These are phyloP conservation scores for Pythium rishiriense DNA, from an alignment of 352 stramenopile species.

Conservation along the genomic window DNA sequence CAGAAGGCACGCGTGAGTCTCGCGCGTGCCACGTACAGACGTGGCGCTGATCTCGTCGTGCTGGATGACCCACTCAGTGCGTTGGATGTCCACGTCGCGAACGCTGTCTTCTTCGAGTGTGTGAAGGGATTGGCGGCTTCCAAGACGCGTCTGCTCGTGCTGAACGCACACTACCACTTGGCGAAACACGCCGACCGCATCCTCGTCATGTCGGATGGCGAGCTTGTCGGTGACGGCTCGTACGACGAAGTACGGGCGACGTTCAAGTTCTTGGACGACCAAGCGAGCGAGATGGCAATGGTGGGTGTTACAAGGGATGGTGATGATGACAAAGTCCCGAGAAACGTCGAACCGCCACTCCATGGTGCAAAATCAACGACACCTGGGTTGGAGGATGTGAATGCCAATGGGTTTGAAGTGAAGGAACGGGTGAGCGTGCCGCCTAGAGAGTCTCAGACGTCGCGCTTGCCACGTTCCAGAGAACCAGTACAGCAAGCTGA, in stretches of 20 bases:
- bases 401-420: too few species aligned
- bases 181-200: constrained; percentile 19
- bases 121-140: constrained; percentile 38
- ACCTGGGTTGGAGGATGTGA: too few species aligned
- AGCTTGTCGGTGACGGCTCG: constrained; percentile 42
- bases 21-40: constrained; percentile 30
- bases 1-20: constrained; percentile 34
- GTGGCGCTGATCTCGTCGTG: constrained; percentile 33
- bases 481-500: too few species aligned
- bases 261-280: constrained; percentile 63
- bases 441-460: too few species aligned
- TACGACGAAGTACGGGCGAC: constrained; percentile 15
- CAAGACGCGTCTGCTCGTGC: constrained; percentile 52
- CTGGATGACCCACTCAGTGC: constrained; percentile 41
- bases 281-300: constrained; percentile 10
- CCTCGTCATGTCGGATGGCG: constrained; percentile 44
- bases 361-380: too few species aligned
- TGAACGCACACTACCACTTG: constrained; percentile 64
- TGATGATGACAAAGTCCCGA: too few species aligned
- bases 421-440: too few species aligned
- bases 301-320: neutral
- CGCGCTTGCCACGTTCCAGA: too few species aligned
- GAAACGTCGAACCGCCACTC: too few species aligned
- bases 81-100: constrained; percentile 33
- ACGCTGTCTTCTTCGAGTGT: constrained; percentile 33